Evolutionary conservation across 2,329 filamentous ascomycete species (phyloP), one percentile per base, ranked within the genome.

Genomic region (Lachnellula subtilissima): DNA sequence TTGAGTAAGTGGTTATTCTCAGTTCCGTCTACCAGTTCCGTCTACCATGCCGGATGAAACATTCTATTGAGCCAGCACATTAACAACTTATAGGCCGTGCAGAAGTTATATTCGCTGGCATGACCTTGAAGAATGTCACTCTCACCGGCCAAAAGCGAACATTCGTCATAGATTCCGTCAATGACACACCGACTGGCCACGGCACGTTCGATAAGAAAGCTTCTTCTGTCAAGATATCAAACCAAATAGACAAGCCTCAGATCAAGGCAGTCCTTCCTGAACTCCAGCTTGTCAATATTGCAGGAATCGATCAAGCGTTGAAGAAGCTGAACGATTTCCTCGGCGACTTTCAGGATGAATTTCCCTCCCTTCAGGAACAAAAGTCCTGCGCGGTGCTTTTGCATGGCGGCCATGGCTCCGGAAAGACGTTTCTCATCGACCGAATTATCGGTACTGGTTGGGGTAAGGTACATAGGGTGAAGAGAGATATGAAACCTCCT

Each of bases 321-420:
- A 72, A 76, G 35, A 74, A 78, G 52, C 79, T 96, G 59, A 93
- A 95, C 69, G 70, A 76, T 39, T 84, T 85, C 50, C 77, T 96
- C 23, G 68, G 71, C 23, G 76, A 77, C 56, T 87, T 87, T 63
- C 77, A 76, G 47, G 67, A 70, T 3, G 59, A 72, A 5, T 69
- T 69, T 40, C 58, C 62, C 36, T 61, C 61, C 35, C 55, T 60
- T 6, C 60, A 59, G 54, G 62, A 55, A 23, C 56, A 66, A 28
- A 63, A 67, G 56, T 69, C 68, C 8, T 69, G 68, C 73, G 74
- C 75, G 67, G 54, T 65, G 61, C 45, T 79, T 70, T 54, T 97
- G 4, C 86, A 95, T 69, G 93, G 93, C 14, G 86, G 89, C 17
- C 83, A 84, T 59, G 92, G 93, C 11, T 95, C 89, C 0, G 93